Conservation (phyloP, 73 alveolate species). For the Breviolum minutum region DNA sequence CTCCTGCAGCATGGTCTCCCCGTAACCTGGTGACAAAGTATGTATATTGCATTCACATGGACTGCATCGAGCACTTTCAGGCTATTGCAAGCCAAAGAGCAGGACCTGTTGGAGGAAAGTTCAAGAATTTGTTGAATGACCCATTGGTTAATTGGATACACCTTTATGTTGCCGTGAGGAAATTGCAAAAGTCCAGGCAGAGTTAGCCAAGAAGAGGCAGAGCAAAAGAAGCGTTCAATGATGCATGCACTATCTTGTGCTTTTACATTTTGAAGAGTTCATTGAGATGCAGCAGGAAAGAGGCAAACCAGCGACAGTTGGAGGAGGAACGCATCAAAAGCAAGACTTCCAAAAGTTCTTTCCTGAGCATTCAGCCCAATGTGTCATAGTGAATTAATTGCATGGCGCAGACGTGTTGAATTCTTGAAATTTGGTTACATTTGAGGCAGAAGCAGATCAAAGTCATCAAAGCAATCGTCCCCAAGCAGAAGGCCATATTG, state of each 20-base stretch:
- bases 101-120: background rate
- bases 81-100: conserved; percentile 88
- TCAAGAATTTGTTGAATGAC: too few relatives aligned
- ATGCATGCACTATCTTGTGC: background rate
- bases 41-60: too few relatives aligned
- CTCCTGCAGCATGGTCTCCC: too few relatives aligned
- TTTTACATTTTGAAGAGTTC: background rate
- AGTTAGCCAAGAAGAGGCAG: conserved; percentile 58
- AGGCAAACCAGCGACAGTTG: conserved; percentile 2
- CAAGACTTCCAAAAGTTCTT: background rate
- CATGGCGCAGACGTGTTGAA: background rate
- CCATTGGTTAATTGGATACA: background rate
- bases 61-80: background rate
- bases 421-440: background rate
- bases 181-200: conserved; percentile 60
- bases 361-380: background rate
- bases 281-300: background rate
- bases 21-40: too few relatives aligned
- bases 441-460: conserved; percentile 23
- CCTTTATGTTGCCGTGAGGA: background rate
- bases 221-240: background rate
- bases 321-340: background rate
- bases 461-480: background rate
- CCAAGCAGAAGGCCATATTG: background rate
- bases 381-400: background rate